Evolutionary conservation across 257 asterid species (phyloP), one percentile per base, ranked within the genome.

Genomic region (Ballota nigra): DNA sequence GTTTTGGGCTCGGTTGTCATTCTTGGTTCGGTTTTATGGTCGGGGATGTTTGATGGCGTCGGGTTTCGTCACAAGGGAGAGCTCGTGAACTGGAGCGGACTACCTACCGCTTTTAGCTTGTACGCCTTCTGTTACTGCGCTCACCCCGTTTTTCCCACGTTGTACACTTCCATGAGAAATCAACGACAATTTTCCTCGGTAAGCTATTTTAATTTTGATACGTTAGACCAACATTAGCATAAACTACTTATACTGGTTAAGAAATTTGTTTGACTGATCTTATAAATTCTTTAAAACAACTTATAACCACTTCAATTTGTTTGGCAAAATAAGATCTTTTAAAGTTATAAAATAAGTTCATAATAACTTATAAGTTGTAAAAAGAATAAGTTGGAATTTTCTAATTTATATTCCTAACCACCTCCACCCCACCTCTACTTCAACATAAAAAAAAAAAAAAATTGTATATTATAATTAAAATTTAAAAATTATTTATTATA

Each of bases 111-210:
- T 33, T 58, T 85, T 8, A 88, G 95, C 83, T 81, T 90, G 23
- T 88, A 84, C 9, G 75, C 87, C 11, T 86, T 88, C 19, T 86
- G 96, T 34, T 90, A 90, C 1, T 85, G 97, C 18, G 91, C 87
- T 28, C 97, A 88, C 77, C 91, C 97, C 0, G 86, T 90, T 82
- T 90, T 90, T 38, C 95, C 95, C 2, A 85, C 95, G 0, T 19
- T 88, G 33, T 86, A 88, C 72, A 85, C 84, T 55, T 90, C 95
- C 1, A 88, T 83, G 92, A 77, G 66, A 47, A 80, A 85, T 28
- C 85, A 20, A 26, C 76, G 22, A 24, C 83, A 78, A 16, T 87
- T 90, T 73, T 84, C 89, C 8, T 73, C 66, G 89, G 96, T 89
- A 15, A 43, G 52, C n/a, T n/a, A n/a, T n/a, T n/a, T n/a, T n/a